A percentile compares a stretch with the other conserved stretches of the same genome.
phyloP scores from a whole-genome alignment of 2,329 filamentous ascomycete genomes.

The Aureobasidium subglaciale region DNA sequence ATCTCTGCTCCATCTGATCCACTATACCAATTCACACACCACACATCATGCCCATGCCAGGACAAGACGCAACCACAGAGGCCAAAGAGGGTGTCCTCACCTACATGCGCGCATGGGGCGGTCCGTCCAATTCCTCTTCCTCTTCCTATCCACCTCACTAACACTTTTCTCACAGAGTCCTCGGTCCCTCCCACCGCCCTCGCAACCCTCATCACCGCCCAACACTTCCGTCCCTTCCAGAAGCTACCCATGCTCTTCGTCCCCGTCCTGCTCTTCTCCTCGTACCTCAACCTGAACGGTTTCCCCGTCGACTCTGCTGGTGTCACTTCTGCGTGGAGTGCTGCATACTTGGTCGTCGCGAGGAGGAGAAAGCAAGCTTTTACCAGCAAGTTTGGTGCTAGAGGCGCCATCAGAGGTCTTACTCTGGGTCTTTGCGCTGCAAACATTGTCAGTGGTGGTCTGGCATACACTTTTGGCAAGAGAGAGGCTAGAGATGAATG shows the following conservation, averaged over 20 bases:
- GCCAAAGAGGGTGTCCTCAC: slow-evolving; percentile 37
- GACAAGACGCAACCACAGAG: slow-evolving; percentile 27
- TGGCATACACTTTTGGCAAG: slow-evolving; percentile 46
- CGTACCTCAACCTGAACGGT: slow-evolving; percentile 57
- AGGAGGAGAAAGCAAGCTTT: slow-evolving; percentile 47
- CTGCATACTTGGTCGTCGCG: slow-evolving; percentile 57
- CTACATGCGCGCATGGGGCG: slow-evolving; percentile 45
- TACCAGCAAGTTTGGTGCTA: slow-evolving; percentile 41
- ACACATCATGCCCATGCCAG: slow-evolving; percentile 34
- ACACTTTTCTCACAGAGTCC: slow-evolving; percentile 40
- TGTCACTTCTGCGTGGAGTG: slow-evolving; percentile 58
- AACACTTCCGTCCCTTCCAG: slow-evolving; percentile 61
- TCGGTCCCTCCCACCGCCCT: slow-evolving; percentile 55
- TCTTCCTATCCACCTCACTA: not conserved
- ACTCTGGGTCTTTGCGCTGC: slow-evolving; percentile 45
- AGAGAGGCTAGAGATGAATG: slow-evolving; percentile 27
- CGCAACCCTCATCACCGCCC: slow-evolving; percentile 58
- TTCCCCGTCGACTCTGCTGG: slow-evolving; percentile 59
- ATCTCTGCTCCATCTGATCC: not conserved
- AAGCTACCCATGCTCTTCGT: slow-evolving; percentile 60
- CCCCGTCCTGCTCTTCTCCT: slow-evolving; percentile 57
- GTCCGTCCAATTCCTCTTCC: slow-evolving; percentile 34
- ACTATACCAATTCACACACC: not conserved
- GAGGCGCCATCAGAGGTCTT: slow-evolving; percentile 46
- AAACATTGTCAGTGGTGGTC: slow-evolving; percentile 45